These are phyloP conservation scores for Wickerhamiella cacticola DNA, from an alignment of 805 yeast species.

Conservation along the genomic window DNA sequence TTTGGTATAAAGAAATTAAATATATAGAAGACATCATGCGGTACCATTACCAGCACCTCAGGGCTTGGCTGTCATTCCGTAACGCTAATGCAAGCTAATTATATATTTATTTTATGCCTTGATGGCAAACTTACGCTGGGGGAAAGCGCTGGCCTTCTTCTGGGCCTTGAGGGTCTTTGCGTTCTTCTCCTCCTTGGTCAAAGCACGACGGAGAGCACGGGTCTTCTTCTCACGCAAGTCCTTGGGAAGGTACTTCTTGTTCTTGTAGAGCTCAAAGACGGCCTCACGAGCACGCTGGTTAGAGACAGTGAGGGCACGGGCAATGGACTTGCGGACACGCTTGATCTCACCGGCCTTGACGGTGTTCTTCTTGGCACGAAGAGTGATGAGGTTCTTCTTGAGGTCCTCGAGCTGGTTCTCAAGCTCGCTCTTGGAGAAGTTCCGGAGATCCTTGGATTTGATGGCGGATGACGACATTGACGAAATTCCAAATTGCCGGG, in stretches of 20 bases:
- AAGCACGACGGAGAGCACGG: conserved; percentile 97
- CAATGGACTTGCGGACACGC: conserved; percentile 96
- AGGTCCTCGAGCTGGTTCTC: conserved; percentile 87
- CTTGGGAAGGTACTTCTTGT: conserved; percentile 81
- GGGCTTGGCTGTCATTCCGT: background rate
- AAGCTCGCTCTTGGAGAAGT: conserved; percentile 94
- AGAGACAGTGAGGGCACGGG: conserved; percentile 94
- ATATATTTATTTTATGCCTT: conserved; percentile 54
- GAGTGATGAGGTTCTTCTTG: conserved; percentile 90
- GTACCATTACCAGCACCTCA: background rate
- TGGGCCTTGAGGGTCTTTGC: conserved; percentile 75
- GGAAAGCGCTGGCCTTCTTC: conserved; percentile 92
- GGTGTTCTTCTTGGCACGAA: conserved; percentile 75
- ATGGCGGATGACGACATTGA: conserved; percentile 28
- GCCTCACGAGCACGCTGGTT: conserved; percentile 92
- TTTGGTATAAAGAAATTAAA: no score
- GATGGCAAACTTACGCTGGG: conserved; percentile 96
- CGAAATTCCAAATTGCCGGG: background rate
- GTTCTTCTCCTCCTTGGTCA: conserved; percentile 76
- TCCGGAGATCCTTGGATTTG: conserved; percentile 92
- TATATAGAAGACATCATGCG: background rate
- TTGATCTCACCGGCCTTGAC: conserved; percentile 75
- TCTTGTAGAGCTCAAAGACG: conserved; percentile 89
- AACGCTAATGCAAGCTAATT: conserved; percentile 3
- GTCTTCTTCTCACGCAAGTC: conserved; percentile 99